These are phyloP conservation scores for Amauroascus verrucosus DNA, from an alignment of 2,329 filamentous ascomycete species.

Conservation along the genomic window DNA sequence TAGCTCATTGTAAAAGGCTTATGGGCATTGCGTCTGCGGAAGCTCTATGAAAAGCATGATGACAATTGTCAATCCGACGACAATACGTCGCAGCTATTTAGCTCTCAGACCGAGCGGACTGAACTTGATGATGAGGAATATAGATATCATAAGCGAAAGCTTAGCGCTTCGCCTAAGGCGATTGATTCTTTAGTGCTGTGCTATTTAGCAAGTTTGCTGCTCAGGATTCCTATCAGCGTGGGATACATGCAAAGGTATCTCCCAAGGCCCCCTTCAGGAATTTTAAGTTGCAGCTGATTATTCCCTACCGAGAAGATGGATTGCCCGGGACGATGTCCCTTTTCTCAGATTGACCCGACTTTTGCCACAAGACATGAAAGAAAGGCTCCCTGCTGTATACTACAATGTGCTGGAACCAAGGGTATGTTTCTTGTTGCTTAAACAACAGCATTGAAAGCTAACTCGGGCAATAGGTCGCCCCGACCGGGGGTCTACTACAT, in stretches of 20 bases:
- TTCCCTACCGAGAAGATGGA: slow-evolving; percentile 47
- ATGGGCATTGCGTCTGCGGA: slow-evolving; percentile 65
- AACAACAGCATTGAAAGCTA: slow-evolving; percentile 23
- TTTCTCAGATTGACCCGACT: slow-evolving; percentile 54
- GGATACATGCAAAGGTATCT: slow-evolving; percentile 53
- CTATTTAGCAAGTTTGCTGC: slow-evolving; percentile 65
- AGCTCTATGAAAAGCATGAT: slow-evolving; percentile 40
- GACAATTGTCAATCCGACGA: slow-evolving; percentile 28
- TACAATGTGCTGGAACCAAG: slow-evolving; percentile 32
- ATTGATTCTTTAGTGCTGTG: slow-evolving; percentile 67
- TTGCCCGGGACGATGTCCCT: slow-evolving; percentile 55
- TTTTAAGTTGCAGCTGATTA: neutral
- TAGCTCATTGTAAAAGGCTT: slow-evolving; percentile 63
- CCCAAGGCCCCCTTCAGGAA: no score
- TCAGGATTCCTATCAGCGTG: slow-evolving; percentile 65
- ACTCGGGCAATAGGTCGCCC: slow-evolving; percentile 25
- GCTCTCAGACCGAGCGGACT: slow-evolving; percentile 46
- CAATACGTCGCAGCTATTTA: slow-evolving; percentile 45
- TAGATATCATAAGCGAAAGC: slow-evolving; percentile 27
- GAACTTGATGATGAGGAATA: slow-evolving; percentile 31
- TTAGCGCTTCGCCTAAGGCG: slow-evolving; percentile 49
- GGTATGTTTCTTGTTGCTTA: slow-evolving; percentile 19
- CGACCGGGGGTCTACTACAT: slow-evolving; percentile 52
- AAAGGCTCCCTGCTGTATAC: slow-evolving; percentile 35
- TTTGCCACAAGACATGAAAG: slow-evolving; percentile 37